Conservation (phyloP, 306 rosid genomes). For the Crotalaria pallida region DNA sequence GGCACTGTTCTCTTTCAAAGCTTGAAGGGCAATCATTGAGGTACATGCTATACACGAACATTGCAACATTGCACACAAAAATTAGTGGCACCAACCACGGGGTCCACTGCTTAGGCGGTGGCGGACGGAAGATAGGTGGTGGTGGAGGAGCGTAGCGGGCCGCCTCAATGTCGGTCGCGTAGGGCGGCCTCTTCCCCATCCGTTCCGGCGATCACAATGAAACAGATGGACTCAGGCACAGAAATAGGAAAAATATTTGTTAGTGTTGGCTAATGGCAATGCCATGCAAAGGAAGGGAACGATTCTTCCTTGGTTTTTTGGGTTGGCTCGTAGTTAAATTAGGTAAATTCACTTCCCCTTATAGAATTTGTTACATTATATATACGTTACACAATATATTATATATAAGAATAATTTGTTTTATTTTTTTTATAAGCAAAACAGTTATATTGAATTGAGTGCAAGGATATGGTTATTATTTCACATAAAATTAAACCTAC, state of each 20-base stretch:
- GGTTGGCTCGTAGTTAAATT: constrained; percentile 37
- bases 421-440: too few relatives aligned
- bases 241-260: constrained; percentile 17
- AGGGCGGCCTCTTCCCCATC: constrained; percentile 56
- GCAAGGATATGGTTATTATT: too few relatives aligned
- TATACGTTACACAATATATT: too few relatives aligned
- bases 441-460: too few relatives aligned
- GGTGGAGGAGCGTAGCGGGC: constrained; percentile 40
- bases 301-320: constrained; percentile 16
- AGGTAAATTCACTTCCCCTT: constrained; percentile 40
- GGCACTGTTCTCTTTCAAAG: constrained; percentile 21
- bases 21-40: constrained; percentile 57
- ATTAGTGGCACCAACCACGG: constrained; percentile 70
- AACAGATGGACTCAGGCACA: neutral
- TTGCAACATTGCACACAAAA: constrained; percentile 35
- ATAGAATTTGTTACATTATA: constrained; percentile 11
- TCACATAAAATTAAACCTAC: neutral
- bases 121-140: constrained; percentile 34
- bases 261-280: constrained; percentile 20
- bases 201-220: neutral
- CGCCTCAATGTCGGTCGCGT: constrained; percentile 44
- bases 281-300: constrained; percentile 14
- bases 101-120: constrained; percentile 43
- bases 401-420: too few relatives aligned
- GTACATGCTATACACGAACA: constrained; percentile 60